Percentiles rank a stretch among this genome's conserved stretches.
phyloP scores from a whole-genome alignment of 495 filamentous ascomycete species.

The Tuber borchii region DNA sequence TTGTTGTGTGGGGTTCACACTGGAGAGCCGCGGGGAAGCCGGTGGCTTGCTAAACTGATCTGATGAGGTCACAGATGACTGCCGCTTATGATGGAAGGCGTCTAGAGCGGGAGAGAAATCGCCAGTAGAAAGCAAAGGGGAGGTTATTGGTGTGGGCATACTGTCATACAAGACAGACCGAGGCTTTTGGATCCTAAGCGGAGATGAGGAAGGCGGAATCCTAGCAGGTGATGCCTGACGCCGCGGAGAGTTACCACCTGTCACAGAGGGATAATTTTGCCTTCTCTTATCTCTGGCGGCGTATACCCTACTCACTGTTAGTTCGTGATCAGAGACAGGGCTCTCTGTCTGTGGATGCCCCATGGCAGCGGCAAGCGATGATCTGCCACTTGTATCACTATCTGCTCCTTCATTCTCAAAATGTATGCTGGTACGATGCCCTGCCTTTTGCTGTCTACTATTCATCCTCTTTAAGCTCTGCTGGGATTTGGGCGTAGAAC shows the following conservation, averaged over 20 bases:
- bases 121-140: constrained; percentile 71
- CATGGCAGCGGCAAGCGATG: constrained; percentile 66
- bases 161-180: constrained; percentile 66
- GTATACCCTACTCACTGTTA: constrained; percentile 53
- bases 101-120: constrained; percentile 70
- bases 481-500: constrained; percentile 82
- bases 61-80: constrained; percentile 83
- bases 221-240: constrained; percentile 82
- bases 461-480: constrained; percentile 53
- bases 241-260: constrained; percentile 56
- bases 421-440: constrained; percentile 38
- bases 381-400: constrained; percentile 78
- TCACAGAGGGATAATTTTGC: constrained; percentile 51
- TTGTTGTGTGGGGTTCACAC: constrained; percentile 63
- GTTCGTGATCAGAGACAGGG: constrained; percentile 74
- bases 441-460: constrained; percentile 20
- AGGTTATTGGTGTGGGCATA: constrained; percentile 77
- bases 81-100: constrained; percentile 67
- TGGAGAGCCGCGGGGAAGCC: constrained; percentile 68
- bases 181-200: constrained; percentile 77
- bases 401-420: constrained; percentile 47
- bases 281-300: constrained; percentile 68
- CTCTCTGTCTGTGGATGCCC: constrained; percentile 70
- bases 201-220: constrained; percentile 65
- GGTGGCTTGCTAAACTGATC: constrained; percentile 60